Evolutionary conservation across 2,329 filamentous ascomycete species (phyloP).

Genomic region (Dryadomyces quercus-mongolicae): DNA sequence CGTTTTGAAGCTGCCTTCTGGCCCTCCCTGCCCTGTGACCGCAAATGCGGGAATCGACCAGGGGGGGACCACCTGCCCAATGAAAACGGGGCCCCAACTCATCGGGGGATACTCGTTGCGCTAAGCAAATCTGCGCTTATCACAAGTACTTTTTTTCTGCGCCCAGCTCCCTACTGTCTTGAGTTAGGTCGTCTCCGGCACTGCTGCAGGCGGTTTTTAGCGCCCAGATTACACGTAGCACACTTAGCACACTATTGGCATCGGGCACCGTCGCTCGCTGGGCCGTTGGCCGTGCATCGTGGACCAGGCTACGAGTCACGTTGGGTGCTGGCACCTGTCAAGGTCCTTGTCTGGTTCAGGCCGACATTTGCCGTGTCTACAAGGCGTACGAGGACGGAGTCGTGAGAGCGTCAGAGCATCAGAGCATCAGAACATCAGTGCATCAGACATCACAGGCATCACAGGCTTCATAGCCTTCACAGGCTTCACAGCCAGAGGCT

Average conservation of each 20-base stretch:
- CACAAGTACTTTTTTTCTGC: neutral
- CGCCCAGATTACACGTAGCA: neutral
- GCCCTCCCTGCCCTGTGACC: neutral
- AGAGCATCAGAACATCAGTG: too few relatives aligned
- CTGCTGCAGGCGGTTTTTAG: neutral
- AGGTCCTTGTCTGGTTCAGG: too few relatives aligned
- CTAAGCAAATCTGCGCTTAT: neutral
- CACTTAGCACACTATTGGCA: neutral
- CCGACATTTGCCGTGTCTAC: too few relatives aligned
- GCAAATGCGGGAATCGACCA: neutral
- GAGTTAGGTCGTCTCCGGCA: neutral
- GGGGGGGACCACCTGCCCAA: neutral
- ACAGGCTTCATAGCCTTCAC: too few relatives aligned
- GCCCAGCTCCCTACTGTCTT: constrained; percentile 4
- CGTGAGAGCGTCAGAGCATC: too few relatives aligned
- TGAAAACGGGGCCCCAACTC: neutral
- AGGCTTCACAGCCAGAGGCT: too few relatives aligned
- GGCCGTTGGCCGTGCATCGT: neutral
- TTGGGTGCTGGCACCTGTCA: neutral
- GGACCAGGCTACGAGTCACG: neutral
- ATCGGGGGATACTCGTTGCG: neutral
- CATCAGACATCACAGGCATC: too few relatives aligned
- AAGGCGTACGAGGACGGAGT: too few relatives aligned
- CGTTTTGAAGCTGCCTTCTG: neutral
- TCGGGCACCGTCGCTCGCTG: neutral